Conservation (phyloP, 305 asterid species). For the Fraxinus angustifolia region DNA sequence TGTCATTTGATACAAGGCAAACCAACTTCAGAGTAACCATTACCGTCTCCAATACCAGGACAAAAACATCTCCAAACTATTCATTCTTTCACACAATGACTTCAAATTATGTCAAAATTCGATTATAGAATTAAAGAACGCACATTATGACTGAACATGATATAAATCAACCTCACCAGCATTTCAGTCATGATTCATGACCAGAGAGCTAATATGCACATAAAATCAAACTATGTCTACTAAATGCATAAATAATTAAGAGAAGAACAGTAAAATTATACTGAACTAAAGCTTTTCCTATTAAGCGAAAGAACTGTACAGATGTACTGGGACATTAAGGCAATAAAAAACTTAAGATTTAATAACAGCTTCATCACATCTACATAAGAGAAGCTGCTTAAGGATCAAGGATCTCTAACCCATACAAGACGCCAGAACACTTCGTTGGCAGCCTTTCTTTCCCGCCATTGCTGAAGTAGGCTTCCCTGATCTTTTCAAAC, state of each 20-base stretch:
- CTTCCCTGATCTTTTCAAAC: constrained; percentile 53
- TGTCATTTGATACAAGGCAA: neutral
- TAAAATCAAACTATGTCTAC: neutral
- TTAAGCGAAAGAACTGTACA: constrained; percentile 40
- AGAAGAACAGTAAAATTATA: constrained; percentile 12
- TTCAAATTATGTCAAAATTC: neutral
- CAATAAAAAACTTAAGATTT: constrained; percentile 16
- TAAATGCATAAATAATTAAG: constrained; percentile 7
- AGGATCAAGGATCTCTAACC: constrained; percentile 55
- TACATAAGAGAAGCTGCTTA: constrained; percentile 26
- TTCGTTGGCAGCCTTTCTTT: constrained; percentile 34
- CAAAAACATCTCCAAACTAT: neutral
- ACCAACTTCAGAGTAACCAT: neutral
- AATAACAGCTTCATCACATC: constrained; percentile 28
- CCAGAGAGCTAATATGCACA: neutral
- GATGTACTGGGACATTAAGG: constrained; percentile 26
- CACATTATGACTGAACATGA: neutral
- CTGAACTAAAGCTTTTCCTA: constrained; percentile 24
- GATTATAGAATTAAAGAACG: neutral
- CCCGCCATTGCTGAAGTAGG: constrained; percentile 39
- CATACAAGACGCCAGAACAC: constrained; percentile 76
- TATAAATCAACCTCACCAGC: neutral
- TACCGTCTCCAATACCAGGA: neutral
- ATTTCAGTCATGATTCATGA: neutral
- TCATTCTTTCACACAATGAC: neutral